These are phyloP conservation scores for Penicillium paradoxum DNA, from an alignment of 495 filamentous ascomycete species.

Conservation along the genomic window DNA sequence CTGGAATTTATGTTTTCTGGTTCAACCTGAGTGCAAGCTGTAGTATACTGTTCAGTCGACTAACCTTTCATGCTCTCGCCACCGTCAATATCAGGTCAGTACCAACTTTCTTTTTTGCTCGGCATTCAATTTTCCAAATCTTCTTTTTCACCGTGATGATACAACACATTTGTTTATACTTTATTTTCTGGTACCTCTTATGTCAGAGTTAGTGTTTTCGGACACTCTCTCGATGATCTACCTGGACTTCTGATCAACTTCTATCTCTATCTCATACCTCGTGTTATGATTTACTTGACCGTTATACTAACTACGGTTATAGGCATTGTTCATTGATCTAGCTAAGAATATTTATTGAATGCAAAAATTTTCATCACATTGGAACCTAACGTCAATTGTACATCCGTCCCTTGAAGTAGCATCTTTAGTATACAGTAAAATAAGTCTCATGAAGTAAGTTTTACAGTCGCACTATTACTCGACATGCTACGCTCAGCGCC, in stretches of 20 bases:
- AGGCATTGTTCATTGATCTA: not conserved
- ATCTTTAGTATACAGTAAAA: too few species aligned
- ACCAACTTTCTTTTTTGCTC: constrained; percentile 1
- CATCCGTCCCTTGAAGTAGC: not conserved
- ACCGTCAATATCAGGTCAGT: constrained; percentile 27
- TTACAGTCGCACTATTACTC: not conserved
- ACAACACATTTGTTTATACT: constrained; percentile 34
- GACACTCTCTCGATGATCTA: constrained; percentile 53
- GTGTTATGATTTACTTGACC: constrained; percentile 10
- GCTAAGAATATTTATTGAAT: not conserved
- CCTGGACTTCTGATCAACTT: constrained; percentile 53
- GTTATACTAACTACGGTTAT: constrained; percentile 22
- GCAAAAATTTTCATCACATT: not conserved
- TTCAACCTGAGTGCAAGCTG: not conserved
- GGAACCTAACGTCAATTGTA: not conserved
- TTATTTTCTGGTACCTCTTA: constrained; percentile 64
- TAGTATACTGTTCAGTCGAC: not conserved
- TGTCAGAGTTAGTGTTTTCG: constrained; percentile 46
- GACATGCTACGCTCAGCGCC: constrained; percentile 1
- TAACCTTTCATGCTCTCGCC: not conserved
- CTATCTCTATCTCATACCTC: constrained; percentile 6
- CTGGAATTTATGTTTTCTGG: constrained; percentile 2
- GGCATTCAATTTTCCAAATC: not conserved
- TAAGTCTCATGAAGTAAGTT: too few species aligned
- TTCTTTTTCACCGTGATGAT: constrained; percentile 45